Conservation (phyloP, 768 basidiomycete species). For the Phanerochaete sordida region DNA sequence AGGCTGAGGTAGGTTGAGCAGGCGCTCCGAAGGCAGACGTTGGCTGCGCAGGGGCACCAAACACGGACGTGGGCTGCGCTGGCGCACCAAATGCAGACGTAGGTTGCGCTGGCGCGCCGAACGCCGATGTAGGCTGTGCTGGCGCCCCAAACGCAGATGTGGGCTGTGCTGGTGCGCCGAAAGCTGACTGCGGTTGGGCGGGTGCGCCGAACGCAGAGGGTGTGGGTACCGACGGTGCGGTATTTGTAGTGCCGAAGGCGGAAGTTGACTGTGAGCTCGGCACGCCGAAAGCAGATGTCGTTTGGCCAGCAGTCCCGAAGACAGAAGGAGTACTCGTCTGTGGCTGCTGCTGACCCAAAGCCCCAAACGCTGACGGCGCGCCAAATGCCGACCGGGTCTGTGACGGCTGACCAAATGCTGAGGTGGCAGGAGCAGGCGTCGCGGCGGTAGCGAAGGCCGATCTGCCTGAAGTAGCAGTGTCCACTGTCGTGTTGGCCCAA, state of each 20-base stretch:
- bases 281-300: slow-evolving; percentile 17
- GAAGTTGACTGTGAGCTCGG: too few species aligned
- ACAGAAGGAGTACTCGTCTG: slow-evolving; percentile 9
- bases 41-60: slow-evolving; percentile 6
- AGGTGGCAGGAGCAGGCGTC: not conserved
- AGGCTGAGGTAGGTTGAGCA: slow-evolving; percentile 8
- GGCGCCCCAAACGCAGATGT: not conserved
- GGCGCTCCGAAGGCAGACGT: slow-evolving; percentile 36
- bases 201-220: slow-evolving; percentile 3
- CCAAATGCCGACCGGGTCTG: slow-evolving; percentile 15
- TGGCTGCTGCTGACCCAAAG: slow-evolving; percentile 11
- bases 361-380: slow-evolving; percentile 16
- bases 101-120: slow-evolving; percentile 9
- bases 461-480: slow-evolving; percentile 22
- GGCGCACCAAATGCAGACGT: slow-evolving; percentile 14
- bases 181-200: not conserved
- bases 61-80: slow-evolving; percentile 8
- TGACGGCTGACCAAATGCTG: slow-evolving; percentile 13
- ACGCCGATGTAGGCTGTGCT: slow-evolving; percentile 6
- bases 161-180: not conserved
- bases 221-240: not conserved
- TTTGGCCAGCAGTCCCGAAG: slow-evolving; percentile 11
- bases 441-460: slow-evolving; percentile 13
- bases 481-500: slow-evolving; percentile 21
- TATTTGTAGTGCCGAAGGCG: slow-evolving; percentile 12